These are phyloP conservation scores for Gossypium rotundifolium DNA, from an alignment of 345 rosid species.

Conservation along the genomic window DNA sequence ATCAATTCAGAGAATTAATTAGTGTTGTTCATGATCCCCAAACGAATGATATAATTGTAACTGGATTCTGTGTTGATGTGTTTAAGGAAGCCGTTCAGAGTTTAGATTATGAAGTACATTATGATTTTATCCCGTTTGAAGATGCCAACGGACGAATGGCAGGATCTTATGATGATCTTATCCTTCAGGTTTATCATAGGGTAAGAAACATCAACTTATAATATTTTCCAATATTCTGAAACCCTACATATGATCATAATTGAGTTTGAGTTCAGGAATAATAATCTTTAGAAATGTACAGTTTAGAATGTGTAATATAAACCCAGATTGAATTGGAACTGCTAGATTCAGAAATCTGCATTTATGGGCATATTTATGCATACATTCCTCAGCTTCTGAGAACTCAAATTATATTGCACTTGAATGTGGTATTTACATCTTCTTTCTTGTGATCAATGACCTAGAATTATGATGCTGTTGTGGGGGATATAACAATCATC, in stretches of 20 bases:
- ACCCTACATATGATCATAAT: background rate
- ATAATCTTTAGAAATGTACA: background rate
- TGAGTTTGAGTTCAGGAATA: background rate
- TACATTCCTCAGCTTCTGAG: background rate
- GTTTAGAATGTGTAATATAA: no score
- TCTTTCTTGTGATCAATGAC: background rate
- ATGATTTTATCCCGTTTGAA: conserved; percentile 18
- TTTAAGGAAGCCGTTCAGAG: conserved; percentile 23
- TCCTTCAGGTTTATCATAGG: conserved; percentile 27
- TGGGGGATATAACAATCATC: conserved; percentile 20
- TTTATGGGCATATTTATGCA: background rate
- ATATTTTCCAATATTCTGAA: background rate
- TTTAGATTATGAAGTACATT: conserved; percentile 20
- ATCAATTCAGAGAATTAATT: conserved; percentile 25
- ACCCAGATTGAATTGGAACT: background rate
- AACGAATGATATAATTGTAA: conserved; percentile 1
- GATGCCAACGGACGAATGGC: background rate
- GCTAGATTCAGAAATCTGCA: background rate
- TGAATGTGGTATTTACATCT: background rate
- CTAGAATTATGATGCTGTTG: conserved; percentile 24
- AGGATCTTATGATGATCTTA: conserved; percentile 22
- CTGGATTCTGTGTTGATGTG: conserved; percentile 36
- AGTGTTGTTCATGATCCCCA: background rate
- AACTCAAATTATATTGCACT: background rate
- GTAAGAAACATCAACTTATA: conserved; percentile 2